Percentiles rank a stretch among this genome's conserved stretches.
These are phyloP conservation scores for Trametes meyenii DNA, from an alignment of 768 basidiomycete genomes.

Conservation along the genomic window DNA sequence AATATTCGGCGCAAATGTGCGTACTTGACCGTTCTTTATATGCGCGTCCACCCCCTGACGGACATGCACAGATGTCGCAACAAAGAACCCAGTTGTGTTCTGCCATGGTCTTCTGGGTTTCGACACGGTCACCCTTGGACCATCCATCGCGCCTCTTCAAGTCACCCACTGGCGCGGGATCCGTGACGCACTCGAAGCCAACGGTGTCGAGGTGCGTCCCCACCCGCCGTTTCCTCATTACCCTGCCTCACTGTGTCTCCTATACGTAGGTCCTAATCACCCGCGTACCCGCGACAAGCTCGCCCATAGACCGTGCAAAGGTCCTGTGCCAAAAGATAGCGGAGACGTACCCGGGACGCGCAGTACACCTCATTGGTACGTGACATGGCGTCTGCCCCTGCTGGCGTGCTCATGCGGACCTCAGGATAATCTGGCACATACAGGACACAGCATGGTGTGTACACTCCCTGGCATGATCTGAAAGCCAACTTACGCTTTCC, in stretches of 20 bases:
- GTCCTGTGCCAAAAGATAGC: constrained; percentile 86
- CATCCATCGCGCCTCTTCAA: constrained; percentile 75
- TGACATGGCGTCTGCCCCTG: constrained; percentile 22
- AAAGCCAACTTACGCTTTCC: background rate
- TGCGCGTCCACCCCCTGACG: background rate
- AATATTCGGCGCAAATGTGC: constrained; percentile 30
- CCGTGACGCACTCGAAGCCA: constrained; percentile 86
- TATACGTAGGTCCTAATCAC: constrained; percentile 72
- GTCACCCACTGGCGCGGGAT: constrained; percentile 98
- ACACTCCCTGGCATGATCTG: background rate
- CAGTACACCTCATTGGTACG: constrained; percentile 84
- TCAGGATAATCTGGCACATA: constrained; percentile 28
- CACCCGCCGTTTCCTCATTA: background rate
- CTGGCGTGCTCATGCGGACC: constrained; percentile 33
- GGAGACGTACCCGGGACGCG: constrained; percentile 76
- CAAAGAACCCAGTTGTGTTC: constrained; percentile 87
- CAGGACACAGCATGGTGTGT: constrained; percentile 78
- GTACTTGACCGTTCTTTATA: constrained; percentile 7
- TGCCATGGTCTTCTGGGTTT: constrained; percentile 95
- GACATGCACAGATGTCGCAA: constrained; percentile 61
- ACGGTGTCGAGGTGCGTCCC: constrained; percentile 64
- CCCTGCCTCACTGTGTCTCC: background rate
- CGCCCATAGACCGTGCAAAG: constrained; percentile 84
- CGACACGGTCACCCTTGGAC: constrained; percentile 80
- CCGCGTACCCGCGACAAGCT: constrained; percentile 90